These are phyloP conservation scores for Rehmannia glutinosa DNA, from an alignment of 257 asterid genomes.

Conservation along the genomic window DNA sequence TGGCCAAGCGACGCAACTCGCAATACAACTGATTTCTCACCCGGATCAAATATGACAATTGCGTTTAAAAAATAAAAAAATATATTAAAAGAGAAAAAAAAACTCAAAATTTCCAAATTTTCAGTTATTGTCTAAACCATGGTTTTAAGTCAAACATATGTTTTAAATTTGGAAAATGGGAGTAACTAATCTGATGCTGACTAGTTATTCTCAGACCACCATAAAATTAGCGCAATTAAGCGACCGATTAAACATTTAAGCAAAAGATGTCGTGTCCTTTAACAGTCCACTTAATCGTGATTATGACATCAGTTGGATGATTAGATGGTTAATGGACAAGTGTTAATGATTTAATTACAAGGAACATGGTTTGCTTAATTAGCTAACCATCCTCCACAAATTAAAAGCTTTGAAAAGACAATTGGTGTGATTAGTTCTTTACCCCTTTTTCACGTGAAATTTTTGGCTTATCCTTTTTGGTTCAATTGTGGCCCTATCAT, in stretches of 20 bases:
- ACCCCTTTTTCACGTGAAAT: not conserved
- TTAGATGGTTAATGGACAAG: conserved; percentile 13
- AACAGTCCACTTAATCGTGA: conserved; percentile 29
- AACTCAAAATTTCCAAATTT: no score
- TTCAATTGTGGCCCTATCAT: not conserved
- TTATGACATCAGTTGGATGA: conserved; percentile 25
- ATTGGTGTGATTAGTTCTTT: conserved; percentile 1
- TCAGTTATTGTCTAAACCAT: no score
- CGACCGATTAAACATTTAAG: conserved; percentile 16
- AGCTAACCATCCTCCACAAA: conserved; percentile 21
- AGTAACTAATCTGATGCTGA: conserved; percentile 11
- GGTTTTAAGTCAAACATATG: not conserved
- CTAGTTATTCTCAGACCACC: not conserved
- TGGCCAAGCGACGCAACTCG: no score
- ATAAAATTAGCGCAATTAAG: not conserved
- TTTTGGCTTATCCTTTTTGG: not conserved
- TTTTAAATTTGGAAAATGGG: not conserved
- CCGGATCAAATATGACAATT: no score
- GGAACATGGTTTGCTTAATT: conserved; percentile 34
- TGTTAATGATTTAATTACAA: conserved; percentile 20
- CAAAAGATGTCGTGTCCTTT: conserved; percentile 18
- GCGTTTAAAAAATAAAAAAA: no score
- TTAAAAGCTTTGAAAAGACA: conserved; percentile 14
- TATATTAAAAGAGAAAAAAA: no score
- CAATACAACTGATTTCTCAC: no score